These are phyloP conservation scores for Macrolepiota dolichaula DNA, from an alignment of 768 basidiomycete species.

Conservation along the genomic window DNA sequence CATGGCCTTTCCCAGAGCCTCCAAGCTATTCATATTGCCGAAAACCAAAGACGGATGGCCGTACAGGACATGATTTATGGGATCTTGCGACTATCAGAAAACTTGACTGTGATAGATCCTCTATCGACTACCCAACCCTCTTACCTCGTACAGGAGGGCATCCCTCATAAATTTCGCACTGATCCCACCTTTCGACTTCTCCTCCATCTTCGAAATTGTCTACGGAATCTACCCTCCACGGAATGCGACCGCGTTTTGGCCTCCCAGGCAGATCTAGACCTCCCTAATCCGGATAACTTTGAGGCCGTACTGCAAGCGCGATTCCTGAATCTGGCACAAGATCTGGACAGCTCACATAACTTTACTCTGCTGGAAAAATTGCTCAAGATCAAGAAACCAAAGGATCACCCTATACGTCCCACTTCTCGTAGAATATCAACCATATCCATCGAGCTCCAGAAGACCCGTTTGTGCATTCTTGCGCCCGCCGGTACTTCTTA, in stretches of 20 bases:
- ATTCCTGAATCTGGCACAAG: constrained; percentile 21
- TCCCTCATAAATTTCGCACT: constrained; percentile 62
- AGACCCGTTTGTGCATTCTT: constrained; percentile 27
- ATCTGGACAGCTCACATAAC: constrained; percentile 9
- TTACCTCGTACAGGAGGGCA: constrained; percentile 74
- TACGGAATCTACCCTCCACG: constrained; percentile 39
- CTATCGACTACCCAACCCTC: constrained; percentile 83
- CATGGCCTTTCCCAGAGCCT: constrained; percentile 22
- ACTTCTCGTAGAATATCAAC: constrained; percentile 3
- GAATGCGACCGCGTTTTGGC: constrained; percentile 21
- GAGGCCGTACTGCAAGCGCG: constrained; percentile 34
- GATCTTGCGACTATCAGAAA: constrained; percentile 49
- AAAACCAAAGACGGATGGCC: constrained; percentile 23
- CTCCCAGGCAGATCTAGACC: constrained; percentile 3
- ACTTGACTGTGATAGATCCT: constrained; percentile 60
- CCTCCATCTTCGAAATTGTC: constrained; percentile 69
- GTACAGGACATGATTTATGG: constrained; percentile 39
- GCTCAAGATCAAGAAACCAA: constrained; percentile 13
- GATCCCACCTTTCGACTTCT: constrained; percentile 74
- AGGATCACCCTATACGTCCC: not conserved
- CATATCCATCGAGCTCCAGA: constrained; percentile 25
- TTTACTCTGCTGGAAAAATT: constrained; percentile 17
- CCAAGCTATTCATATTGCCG: constrained; percentile 24
- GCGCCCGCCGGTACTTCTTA: constrained; percentile 24
- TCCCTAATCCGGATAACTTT: constrained; percentile 27